Evolutionary conservation across 1,284 basidiomycete species (phyloP).

Genomic region (Cronartium quercuum): DNA sequence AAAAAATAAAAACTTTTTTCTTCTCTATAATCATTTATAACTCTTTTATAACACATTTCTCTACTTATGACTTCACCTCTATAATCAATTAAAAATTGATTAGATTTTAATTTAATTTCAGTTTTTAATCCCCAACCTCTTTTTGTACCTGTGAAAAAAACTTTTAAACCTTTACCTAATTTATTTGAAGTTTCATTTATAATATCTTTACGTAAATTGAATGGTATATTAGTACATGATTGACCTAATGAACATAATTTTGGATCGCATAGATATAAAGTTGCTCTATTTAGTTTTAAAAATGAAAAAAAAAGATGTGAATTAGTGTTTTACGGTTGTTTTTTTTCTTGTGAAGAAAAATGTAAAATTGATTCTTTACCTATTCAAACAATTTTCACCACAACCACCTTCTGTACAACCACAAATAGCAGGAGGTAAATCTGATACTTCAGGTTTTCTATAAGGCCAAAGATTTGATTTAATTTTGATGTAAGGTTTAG

Average conservation of each 20-base stretch:
- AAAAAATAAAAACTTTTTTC: slow-evolving; percentile 33
- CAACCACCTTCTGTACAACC: slow-evolving; percentile 30
- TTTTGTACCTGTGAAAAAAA: slow-evolving; percentile 25
- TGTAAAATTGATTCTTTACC: slow-evolving; percentile 1
- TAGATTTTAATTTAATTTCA: slow-evolving; percentile 35
- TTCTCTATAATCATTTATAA: slow-evolving; percentile 23
- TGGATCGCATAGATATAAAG: slow-evolving; percentile 31
- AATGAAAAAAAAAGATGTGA: neutral
- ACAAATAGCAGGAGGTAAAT: slow-evolving; percentile 30
- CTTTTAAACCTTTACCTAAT: slow-evolving; percentile 27
- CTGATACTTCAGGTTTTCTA: slow-evolving; percentile 17
- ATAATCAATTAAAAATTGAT: slow-evolving; percentile 30
- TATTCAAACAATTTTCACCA: slow-evolving; percentile 30
- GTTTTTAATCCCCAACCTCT: slow-evolving; percentile 34
- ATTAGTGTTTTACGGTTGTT: no score
- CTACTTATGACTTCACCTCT: slow-evolving; percentile 29
- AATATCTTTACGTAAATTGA: slow-evolving; percentile 29
- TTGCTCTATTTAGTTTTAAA: neutral
- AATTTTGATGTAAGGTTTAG: slow-evolving; percentile 32
- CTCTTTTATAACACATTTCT: slow-evolving; percentile 26
- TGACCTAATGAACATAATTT: slow-evolving; percentile 26
- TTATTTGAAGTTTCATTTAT: slow-evolving; percentile 21
- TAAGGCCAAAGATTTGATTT: slow-evolving; percentile 34
- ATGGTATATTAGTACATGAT: slow-evolving; percentile 29
- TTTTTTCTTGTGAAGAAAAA: no score